Percentiles rank a stretch among this genome's conserved stretches.
Evolutionary conservation across 176 grass and related monocot genomes (phyloP).

Genomic region (Elymus sibiricus): DNA sequence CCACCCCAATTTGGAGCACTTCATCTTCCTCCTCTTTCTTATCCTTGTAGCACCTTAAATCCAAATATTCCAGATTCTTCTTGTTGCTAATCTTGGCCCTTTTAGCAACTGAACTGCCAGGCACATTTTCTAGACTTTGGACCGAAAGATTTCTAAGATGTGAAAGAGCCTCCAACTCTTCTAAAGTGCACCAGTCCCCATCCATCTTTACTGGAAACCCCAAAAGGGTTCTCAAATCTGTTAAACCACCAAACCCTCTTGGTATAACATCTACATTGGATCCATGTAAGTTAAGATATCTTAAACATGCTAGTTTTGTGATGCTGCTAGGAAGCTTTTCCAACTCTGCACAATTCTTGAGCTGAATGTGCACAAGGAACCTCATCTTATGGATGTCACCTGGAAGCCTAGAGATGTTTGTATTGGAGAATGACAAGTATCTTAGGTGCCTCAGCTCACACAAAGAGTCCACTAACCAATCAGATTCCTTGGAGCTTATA

Average conservation of each 20-base stretch:
- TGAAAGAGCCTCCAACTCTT: not conserved
- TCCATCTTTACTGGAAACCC: not conserved
- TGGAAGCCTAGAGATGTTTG: not conserved
- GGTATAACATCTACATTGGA: not conserved
- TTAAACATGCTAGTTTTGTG: not conserved
- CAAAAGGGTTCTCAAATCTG: not conserved
- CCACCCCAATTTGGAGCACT: too few relatives aligned
- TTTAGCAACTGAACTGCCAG: not conserved
- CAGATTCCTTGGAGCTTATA: too few relatives aligned
- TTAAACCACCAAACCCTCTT: not conserved
- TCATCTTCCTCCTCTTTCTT: too few relatives aligned
- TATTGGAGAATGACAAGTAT: not conserved
- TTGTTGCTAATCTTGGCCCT: not conserved
- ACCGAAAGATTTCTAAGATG: not conserved
- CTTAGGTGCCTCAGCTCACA: constrained; percentile 5
- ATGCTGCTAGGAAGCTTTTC: not conserved
- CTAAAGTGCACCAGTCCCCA: not conserved
- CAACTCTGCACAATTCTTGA: not conserved
- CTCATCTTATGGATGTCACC: too few relatives aligned
- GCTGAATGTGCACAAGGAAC: not conserved
- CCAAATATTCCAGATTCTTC: not conserved
- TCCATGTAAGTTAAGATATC: not conserved
- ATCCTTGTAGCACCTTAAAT: not conserved
- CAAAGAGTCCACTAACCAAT: not conserved
- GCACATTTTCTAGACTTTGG: not conserved